Base-by-base conservation (phyloP, 108 stramenopile species). In the Nitzschia putrida region DNA sequence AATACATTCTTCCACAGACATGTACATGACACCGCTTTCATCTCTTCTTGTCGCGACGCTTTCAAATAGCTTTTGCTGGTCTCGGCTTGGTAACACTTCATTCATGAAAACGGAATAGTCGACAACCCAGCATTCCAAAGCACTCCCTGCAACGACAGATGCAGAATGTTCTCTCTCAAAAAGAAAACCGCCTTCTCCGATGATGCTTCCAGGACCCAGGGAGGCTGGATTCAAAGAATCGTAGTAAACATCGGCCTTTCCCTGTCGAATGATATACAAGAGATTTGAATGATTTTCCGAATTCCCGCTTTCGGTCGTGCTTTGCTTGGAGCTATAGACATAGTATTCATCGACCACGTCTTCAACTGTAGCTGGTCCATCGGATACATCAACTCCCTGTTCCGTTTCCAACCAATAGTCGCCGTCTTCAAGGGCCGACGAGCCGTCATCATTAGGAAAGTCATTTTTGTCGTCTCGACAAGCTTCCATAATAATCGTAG, bases 1-100 rank as follows among this genome's bases (percentile, higher is more conserved):
- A 12, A 81, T 61, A 53, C 80, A 85, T 44, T 85, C 84, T 12
- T 85, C 80, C 78, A 85, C 74, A 11, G 80, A 81, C 84, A 85
- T 81, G 68, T 68, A 76, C 7, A 64, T 21, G 18, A 50, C 50
- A 12, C 66, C 78, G 11, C 29, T 24, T 34, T 50, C 56, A 43
- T 73, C 73, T 13, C 59, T 44, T 25, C 59, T 55, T 0, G 39
- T 59, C 42, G 80, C 80, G 26, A 69, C 71, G 26, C 64, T 26
- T 26, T 69, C 38, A 71, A 81, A 87, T 54, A 81, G 25, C 12
- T 61, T 61, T 9, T 47, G 55, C 64, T 76, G 61, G 37, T 66
- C 54, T 20, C 72, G 54, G 39, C 63, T 67, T 23, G 68, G 68
- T 18, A 86, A 40, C 34, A 87, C 73, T 40, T 82, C 40, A n/a